Evolutionary conservation across 768 basidiomycete species (phyloP).

Genomic region (Neoboletus brunneissimus): DNA sequence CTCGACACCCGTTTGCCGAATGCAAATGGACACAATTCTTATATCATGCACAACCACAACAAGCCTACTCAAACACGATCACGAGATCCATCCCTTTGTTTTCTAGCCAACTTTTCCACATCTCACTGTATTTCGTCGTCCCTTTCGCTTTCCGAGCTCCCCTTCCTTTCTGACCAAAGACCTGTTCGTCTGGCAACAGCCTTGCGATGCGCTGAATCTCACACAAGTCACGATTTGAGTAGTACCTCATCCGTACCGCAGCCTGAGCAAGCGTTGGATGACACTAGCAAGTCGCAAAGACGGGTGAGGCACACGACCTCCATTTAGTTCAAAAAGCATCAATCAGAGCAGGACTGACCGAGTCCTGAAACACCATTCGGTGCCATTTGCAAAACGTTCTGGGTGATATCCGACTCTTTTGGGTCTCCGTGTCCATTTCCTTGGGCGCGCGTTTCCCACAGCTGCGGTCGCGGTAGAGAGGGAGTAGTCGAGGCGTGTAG

Average conservation of each 20-base stretch:
- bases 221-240: slow-evolving; percentile 37
- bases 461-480: slow-evolving; percentile 33
- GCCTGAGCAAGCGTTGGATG: slow-evolving; percentile 39
- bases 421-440: slow-evolving; percentile 14
- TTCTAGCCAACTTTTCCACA: slow-evolving; percentile 41
- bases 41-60: too few relatives aligned
- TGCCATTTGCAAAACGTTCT: slow-evolving; percentile 46
- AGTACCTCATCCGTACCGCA: slow-evolving; percentile 31
- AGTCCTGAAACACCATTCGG: slow-evolving; percentile 40
- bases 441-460: neutral
- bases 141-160: slow-evolving; percentile 8
- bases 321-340: neutral
- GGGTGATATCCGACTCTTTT: slow-evolving; percentile 32
- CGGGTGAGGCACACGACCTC: neutral
- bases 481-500: slow-evolving; percentile 39
- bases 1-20: too few relatives aligned
- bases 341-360: slow-evolving; percentile 32
- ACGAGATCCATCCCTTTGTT: slow-evolving; percentile 35
- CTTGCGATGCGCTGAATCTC: slow-evolving; percentile 43
- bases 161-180: slow-evolving; percentile 24
- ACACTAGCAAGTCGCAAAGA: slow-evolving; percentile 17
- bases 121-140: slow-evolving; percentile 30
- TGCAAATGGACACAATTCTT: neutral
- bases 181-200: slow-evolving; percentile 37
- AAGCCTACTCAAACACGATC: slow-evolving; percentile 35